Base-by-base conservation (phyloP, 495 filamentous ascomycete species). In the Penicillium bovifimosum region DNA sequence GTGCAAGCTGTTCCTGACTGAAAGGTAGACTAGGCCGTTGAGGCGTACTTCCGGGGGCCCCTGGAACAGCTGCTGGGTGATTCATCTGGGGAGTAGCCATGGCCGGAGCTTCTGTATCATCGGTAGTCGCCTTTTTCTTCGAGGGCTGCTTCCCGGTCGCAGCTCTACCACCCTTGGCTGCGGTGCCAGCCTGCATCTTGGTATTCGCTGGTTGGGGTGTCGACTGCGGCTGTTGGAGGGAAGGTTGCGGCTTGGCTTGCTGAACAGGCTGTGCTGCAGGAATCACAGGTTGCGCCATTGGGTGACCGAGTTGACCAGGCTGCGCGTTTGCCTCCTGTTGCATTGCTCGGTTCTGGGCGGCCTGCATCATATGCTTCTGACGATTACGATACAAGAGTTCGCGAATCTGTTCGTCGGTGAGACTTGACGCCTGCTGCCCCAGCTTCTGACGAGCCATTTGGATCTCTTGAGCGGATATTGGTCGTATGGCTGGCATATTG, bases 71-170 rank as follows among this genome's bases (percentile, higher is more conserved):
- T 24, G 53, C 47, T 32, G 59, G 58, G 38, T 74, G 73, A 46
- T 31, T 47, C 36, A 62, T 80, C 72, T 61, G 41, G 29, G 67
- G 47, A 14, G 54, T 57, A 47, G 76, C 76, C 24, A 73, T 74
- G 20, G 75, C 69, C 52, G 38, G 47, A 11, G 17, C 39, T 2
- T 87, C 86, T 13, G 76, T 61, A 60, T 91, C 86, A 50, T 90
- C 87, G 35, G 75, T 76, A 50, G 70, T 79, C 7, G 79, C 61
- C 47, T 85, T 79, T 66, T 88, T 88, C 56, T 74, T 76, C 28
- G 63, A 32, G 71, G 60, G 28, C 58, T 66, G 58, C 65, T 78
- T 69, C 8, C 53, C 47, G 43, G 63, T 17, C 48, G 64, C 28
- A 5, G 46, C 61, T 41, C 69, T 74, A 2, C 55, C 50, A 13